Conservation (phyloP, 257 asterid genomes). For the Pogostemon cablin region DNA sequence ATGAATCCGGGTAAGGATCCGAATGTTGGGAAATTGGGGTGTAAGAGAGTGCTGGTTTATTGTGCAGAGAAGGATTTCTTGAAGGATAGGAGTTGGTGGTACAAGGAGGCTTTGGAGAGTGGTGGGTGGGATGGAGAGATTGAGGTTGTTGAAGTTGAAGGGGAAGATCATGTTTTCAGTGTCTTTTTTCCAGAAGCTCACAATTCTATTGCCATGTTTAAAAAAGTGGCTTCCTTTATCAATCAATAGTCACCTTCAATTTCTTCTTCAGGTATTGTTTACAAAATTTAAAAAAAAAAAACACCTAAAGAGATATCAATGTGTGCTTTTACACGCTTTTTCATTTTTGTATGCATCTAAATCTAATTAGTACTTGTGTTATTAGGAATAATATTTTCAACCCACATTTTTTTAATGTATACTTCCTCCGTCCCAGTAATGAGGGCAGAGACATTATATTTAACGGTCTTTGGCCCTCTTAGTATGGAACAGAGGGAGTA, state of each 20-base stretch:
- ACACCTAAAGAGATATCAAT: too few species aligned
- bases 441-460: too few species aligned
- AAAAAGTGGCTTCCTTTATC: slow-evolving; percentile 41
- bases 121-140: slow-evolving; percentile 55
- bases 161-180: slow-evolving; percentile 50
- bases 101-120: slow-evolving; percentile 38
- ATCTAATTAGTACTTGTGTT: too few species aligned
- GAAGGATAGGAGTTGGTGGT: slow-evolving; percentile 43
- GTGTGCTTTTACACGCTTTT: too few species aligned
- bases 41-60: slow-evolving; percentile 31
- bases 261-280: not conserved
- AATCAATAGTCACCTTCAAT: not conserved
- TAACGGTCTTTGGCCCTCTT: too few species aligned
- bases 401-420: too few species aligned
- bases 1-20: slow-evolving; percentile 33
- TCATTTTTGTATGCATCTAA: too few species aligned
- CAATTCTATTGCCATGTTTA: slow-evolving; percentile 37
- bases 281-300: too few species aligned
- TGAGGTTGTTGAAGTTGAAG: slow-evolving; percentile 48
- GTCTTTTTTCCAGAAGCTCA: slow-evolving; percentile 36
- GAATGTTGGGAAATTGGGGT: slow-evolving; percentile 25
- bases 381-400: too few species aligned
- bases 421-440: too few species aligned
- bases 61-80: slow-evolving; percentile 36
- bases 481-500: too few species aligned